phyloP scores from a whole-genome alignment of 73 alveolate genomes.

The Symbiodinium natans region DNA sequence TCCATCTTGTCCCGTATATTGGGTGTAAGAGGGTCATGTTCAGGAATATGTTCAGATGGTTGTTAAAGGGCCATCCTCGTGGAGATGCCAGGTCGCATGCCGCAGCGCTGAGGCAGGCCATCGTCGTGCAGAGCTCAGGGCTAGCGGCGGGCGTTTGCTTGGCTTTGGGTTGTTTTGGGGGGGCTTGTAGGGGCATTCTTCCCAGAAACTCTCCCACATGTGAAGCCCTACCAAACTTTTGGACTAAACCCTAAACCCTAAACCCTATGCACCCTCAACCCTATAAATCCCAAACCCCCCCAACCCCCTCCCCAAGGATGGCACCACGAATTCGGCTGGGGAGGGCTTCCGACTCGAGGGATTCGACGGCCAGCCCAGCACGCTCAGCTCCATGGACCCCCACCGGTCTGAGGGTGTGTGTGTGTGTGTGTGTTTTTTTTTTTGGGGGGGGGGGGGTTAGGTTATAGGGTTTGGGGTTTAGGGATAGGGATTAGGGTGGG shows the following conservation, averaged over 20 bases:
- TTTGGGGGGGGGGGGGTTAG: no score
- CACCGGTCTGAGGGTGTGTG: not conserved
- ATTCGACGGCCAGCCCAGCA: slow-evolving; percentile 76
- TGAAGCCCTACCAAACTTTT: not conserved
- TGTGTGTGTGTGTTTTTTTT: not conserved
- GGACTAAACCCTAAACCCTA: not conserved
- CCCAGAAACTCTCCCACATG: no score
- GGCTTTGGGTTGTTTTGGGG: not conserved
- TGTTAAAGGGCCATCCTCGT: no score
- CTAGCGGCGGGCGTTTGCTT: not conserved
- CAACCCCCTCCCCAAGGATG: not conserved
- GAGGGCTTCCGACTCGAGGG: slow-evolving; percentile 92
- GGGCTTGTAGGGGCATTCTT: no score
- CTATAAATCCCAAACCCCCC: not conserved
- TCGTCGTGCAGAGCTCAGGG: slow-evolving; percentile 19
- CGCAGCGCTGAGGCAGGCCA: slow-evolving; percentile 75
- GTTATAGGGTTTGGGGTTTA: no score
- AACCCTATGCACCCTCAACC: not conserved
- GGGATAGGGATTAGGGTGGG: no score
- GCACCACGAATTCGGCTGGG: slow-evolving; percentile 34
- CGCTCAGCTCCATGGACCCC: slow-evolving; percentile 72
- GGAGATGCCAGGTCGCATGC: slow-evolving; percentile 88
- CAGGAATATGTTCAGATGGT: no score
- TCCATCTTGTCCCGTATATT: no score
- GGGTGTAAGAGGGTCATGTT: no score